Evolutionary conservation across 2,329 filamentous ascomycete genomes (phyloP).

Genomic region (Fusarium sp.): DNA sequence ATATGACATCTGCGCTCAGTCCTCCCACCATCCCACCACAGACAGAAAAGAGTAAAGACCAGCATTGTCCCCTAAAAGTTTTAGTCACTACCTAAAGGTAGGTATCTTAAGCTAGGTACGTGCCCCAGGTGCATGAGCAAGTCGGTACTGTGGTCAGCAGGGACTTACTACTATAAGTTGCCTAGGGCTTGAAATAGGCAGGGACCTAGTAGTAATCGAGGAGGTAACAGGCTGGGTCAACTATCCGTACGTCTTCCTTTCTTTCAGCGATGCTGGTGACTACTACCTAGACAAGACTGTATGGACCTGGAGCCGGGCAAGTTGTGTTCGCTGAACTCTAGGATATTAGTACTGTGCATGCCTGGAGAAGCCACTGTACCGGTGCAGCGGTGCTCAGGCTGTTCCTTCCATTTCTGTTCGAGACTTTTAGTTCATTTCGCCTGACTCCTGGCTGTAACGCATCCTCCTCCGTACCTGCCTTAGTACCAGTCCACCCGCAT

Average conservation of each 20-base stretch:
- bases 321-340: background rate
- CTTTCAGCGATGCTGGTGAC: background rate
- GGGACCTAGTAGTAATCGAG: background rate
- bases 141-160: background rate
- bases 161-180: background rate
- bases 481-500: slow-evolving; percentile 34
- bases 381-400: background rate
- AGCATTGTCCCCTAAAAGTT: slow-evolving; percentile 3
- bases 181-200: background rate
- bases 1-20: slow-evolving; percentile 17
- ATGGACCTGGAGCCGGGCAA: background rate
- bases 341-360: background rate
- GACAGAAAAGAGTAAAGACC: background rate
- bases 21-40: slow-evolving; percentile 13
- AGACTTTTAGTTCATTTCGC: slow-evolving; percentile 38
- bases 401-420: slow-evolving; percentile 37
- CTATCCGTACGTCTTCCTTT: background rate
- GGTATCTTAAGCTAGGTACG: background rate
- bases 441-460: slow-evolving; percentile 26
- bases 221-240: background rate
- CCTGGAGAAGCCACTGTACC: background rate
- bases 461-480: slow-evolving; percentile 40
- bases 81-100: background rate
- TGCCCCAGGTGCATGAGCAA: background rate
- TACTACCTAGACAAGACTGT: background rate